Evolutionary conservation across 1,284 basidiomycete genomes (phyloP).

Genomic region (Papiliotrema nemorosa): DNA sequence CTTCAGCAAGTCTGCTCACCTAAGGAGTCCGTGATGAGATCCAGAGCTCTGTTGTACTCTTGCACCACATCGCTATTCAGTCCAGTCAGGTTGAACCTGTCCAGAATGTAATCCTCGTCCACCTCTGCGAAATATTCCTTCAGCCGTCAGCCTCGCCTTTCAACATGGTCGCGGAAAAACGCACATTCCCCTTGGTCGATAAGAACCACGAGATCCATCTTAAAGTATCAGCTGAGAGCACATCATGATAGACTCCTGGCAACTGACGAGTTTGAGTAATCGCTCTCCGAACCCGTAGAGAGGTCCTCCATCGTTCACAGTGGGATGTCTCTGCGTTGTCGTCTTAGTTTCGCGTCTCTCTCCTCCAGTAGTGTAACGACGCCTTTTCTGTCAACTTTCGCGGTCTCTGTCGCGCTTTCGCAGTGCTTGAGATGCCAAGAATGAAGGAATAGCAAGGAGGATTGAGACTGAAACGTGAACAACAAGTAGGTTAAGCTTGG

Average conservation of each 20-base stretch:
- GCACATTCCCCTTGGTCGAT: constrained; percentile 61
- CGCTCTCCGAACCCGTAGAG: constrained; percentile 49
- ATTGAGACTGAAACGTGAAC: not conserved
- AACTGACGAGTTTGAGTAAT: constrained; percentile 47
- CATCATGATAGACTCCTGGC: not conserved
- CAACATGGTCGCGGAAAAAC: constrained; percentile 5
- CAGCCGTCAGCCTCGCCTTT: not conserved
- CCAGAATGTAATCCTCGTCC: constrained; percentile 97
- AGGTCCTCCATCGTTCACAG: constrained; percentile 45
- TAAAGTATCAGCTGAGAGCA: constrained; percentile 41
- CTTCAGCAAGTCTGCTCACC: constrained; percentile 55
- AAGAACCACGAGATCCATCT: constrained; percentile 99
- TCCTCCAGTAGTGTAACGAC: not conserved
- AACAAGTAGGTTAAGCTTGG: not conserved
- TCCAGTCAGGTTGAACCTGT: constrained; percentile 96
- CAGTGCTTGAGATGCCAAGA: not conserved
- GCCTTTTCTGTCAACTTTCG: not conserved
- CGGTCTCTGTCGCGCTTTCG: not conserved
- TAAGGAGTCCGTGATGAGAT: constrained; percentile 84
- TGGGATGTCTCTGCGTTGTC: not conserved
- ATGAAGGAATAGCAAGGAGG: not conserved
- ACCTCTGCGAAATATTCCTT: constrained; percentile 98
- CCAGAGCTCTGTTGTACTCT: constrained; percentile 89
- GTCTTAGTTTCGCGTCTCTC: not conserved
- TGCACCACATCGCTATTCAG: constrained; percentile 88